Evolutionary conservation across 1,284 basidiomycete species (phyloP).

Genomic region (Malassezia brasiliensis): DNA sequence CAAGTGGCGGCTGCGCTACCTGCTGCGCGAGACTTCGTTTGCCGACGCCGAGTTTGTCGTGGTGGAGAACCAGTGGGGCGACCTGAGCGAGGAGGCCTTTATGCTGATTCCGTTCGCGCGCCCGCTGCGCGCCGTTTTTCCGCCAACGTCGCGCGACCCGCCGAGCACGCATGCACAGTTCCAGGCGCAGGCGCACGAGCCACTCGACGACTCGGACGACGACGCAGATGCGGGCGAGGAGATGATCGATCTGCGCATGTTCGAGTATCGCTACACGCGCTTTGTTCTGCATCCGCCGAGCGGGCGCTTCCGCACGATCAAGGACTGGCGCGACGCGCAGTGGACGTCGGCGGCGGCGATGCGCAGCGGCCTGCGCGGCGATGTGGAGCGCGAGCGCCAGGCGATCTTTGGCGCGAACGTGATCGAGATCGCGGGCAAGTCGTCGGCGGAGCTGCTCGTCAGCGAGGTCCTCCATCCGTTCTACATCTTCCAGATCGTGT

Average conservation of each 20-base stretch:
- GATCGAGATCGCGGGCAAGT: constrained; percentile 84
- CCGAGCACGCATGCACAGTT: constrained; percentile 38
- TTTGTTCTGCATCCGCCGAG: constrained; percentile 77
- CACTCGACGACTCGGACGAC: constrained; percentile 12
- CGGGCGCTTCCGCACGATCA: constrained; percentile 69
- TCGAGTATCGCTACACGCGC: constrained; percentile 70
- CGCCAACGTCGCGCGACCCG: constrained; percentile 40
- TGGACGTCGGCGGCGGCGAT: constrained; percentile 58
- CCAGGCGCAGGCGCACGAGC: constrained; percentile 23
- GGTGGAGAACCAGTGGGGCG: constrained; percentile 59
- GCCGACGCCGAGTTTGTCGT: constrained; percentile 65
- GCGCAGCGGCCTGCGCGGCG: constrained; percentile 29
- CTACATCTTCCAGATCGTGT: constrained; percentile 86
- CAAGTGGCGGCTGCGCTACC: constrained; percentile 73
- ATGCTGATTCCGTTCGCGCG: constrained; percentile 40
- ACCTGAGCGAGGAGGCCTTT: constrained; percentile 31
- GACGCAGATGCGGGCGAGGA: constrained; percentile 29
- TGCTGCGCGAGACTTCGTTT: constrained; percentile 75
- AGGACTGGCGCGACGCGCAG: constrained; percentile 80
- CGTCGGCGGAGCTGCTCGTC: constrained; percentile 67
- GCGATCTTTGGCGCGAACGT: constrained; percentile 75
- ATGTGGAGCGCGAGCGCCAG: constrained; percentile 37
- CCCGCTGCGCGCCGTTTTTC: constrained; percentile 41
- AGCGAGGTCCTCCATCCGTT: constrained; percentile 55
- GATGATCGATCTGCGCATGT: constrained; percentile 46